Evolutionary conservation across 345 rosid genomes (phyloP).

Genomic region (Eucalyptus cloeziana): DNA sequence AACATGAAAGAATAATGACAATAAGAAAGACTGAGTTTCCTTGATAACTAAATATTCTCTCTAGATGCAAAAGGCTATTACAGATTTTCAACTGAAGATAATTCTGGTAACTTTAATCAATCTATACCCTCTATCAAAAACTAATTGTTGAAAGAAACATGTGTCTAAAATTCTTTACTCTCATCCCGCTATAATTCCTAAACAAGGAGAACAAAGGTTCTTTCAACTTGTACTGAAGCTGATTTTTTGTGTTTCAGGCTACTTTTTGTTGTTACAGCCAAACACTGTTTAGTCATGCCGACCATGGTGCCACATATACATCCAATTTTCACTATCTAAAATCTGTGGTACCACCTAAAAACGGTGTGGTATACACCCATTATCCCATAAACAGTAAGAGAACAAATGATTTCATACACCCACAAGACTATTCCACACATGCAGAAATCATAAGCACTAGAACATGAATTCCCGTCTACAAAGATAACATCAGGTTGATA

Average conservation of each 20-base stretch:
- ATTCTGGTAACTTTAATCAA: too few species aligned
- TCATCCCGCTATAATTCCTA: background rate
- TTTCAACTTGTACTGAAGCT: background rate
- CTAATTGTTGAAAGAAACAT: background rate
- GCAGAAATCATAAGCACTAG: background rate
- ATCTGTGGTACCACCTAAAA: background rate
- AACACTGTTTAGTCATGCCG: background rate
- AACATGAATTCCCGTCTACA: too few species aligned
- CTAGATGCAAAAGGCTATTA: too few species aligned
- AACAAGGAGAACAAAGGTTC: background rate
- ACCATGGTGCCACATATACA: background rate
- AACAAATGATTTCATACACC: background rate
- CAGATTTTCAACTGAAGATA: too few species aligned
- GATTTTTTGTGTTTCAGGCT: background rate
- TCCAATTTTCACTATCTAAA: background rate
- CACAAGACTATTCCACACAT: background rate
- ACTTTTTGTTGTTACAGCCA: background rate
- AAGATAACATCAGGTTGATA: conserved; percentile 25
- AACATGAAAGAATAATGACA: too few species aligned
- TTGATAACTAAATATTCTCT: too few species aligned
- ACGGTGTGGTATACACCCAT: background rate
- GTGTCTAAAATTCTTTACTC: background rate
- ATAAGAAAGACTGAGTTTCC: too few species aligned
- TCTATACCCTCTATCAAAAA: background rate
- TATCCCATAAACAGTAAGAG: background rate